Percentiles rank a stretch among this genome's conserved stretches.
Conservation (phyloP, 129 eudicot genomes). For the Pseudognaphalium luteoalbum region DNA sequence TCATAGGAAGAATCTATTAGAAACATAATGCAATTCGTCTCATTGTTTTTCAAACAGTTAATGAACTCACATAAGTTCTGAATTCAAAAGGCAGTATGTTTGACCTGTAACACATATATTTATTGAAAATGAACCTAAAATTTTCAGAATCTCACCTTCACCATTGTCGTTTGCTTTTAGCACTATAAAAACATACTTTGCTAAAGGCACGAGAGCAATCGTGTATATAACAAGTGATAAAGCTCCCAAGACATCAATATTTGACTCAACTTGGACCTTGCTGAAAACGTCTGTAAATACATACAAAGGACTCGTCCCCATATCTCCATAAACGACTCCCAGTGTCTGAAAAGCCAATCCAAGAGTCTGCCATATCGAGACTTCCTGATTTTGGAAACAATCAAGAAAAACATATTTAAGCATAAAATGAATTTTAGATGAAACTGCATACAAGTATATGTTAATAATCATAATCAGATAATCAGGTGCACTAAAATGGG, state of each 20-base stretch:
- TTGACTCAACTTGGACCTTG: constrained; percentile 77
- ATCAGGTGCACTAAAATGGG: not conserved
- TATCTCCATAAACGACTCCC: constrained; percentile 96
- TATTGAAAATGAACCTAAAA: constrained; percentile 3
- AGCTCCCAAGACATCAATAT: constrained; percentile 83
- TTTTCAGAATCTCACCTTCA: constrained; percentile 56
- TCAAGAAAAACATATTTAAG: not conserved
- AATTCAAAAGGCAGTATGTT: not conserved
- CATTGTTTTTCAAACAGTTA: not conserved
- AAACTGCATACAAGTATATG: not conserved
- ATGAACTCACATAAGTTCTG: not conserved
- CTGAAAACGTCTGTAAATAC: constrained; percentile 91
- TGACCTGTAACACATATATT: not conserved
- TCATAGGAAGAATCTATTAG: not conserved
- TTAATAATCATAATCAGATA: not conserved
- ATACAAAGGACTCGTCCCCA: constrained; percentile 97
- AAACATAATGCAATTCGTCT: not conserved
- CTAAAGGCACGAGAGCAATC: constrained; percentile 84
- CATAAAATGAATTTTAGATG: not conserved
- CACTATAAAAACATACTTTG: constrained; percentile 83
- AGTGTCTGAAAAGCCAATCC: constrained; percentile 94
- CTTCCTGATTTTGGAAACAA: constrained; percentile 53
- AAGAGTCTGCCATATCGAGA: constrained; percentile 66
- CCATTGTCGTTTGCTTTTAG: constrained; percentile 95
- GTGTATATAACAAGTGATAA: constrained; percentile 85